Evolutionary conservation across 805 yeast genomes (phyloP).

Genomic region (Grigorovia transvaalensis): DNA sequence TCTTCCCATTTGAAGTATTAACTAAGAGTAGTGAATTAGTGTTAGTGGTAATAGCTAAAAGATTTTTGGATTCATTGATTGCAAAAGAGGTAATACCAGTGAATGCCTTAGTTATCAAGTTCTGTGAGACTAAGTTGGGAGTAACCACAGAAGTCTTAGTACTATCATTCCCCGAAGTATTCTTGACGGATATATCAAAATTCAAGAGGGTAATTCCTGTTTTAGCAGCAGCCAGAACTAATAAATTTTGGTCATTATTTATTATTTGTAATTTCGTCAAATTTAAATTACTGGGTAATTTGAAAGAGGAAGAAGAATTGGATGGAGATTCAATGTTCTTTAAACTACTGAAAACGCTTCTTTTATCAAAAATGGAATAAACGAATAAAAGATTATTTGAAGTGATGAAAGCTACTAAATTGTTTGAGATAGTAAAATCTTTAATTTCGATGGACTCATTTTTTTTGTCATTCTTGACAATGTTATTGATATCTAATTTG

Average conservation of each 20-base stretch:
- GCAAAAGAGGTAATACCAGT: constrained; percentile 51
- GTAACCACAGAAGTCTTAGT: neutral
- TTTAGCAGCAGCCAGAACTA: constrained; percentile 37
- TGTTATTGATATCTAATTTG: neutral
- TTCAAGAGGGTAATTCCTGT: constrained; percentile 20
- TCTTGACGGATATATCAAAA: neutral
- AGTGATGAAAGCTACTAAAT: neutral
- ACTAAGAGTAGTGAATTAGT: constrained; percentile 56
- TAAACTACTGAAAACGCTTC: neutral
- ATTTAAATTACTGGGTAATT: neutral
- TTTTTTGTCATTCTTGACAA: neutral
- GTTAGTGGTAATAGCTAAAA: constrained; percentile 36
- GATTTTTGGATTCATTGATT: constrained; percentile 25
- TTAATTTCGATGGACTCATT: neutral
- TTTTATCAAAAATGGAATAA: neutral
- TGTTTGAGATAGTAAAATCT: neutral
- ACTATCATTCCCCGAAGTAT: neutral
- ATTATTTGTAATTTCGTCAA: neutral
- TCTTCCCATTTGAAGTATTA: constrained; percentile 41
- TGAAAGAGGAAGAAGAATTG: neutral
- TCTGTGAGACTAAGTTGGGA: neutral
- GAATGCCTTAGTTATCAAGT: constrained; percentile 27
- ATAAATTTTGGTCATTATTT: constrained; percentile 18
- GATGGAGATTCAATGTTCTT: neutral
- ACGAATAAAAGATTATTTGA: neutral